Evolutionary conservation across 2,329 filamentous ascomycete genomes (phyloP).

Genomic region (Amphichorda felina): DNA sequence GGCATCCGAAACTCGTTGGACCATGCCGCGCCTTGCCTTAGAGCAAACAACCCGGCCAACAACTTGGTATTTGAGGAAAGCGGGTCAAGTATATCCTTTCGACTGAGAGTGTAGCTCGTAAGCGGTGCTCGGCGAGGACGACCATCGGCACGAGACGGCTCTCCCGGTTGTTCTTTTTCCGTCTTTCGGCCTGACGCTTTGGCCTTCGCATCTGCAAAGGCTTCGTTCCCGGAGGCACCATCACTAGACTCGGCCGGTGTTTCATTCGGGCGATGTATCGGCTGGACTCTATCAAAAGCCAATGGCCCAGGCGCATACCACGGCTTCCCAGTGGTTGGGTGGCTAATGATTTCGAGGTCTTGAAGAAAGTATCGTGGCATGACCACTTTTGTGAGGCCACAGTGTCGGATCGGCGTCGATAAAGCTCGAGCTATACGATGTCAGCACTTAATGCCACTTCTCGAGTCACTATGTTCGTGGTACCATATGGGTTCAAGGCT

Average conservation of each 20-base stretch:
- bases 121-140: constrained; percentile 13
- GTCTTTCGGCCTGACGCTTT: constrained; percentile 4
- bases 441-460: background rate
- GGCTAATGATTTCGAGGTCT: constrained; percentile 41
- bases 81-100: constrained; percentile 16
- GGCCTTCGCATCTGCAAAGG: background rate
- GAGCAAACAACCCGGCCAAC: constrained; percentile 6
- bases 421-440: constrained; percentile 43
- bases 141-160: no score
- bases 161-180: constrained; percentile 23
- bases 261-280: constrained; percentile 3
- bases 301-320: constrained; percentile 45
- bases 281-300: constrained; percentile 14
- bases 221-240: background rate
- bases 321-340: constrained; percentile 37
- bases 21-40: constrained; percentile 15
- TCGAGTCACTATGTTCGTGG: no score
- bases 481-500: constrained; percentile 53
- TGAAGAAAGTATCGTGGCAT: constrained; percentile 54
- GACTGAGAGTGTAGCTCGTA: constrained; percentile 14
- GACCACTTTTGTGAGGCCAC: constrained; percentile 29
- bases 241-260: constrained; percentile 1
- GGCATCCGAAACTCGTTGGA: constrained; percentile 3
- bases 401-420: constrained; percentile 45
- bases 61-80: constrained; percentile 8